These are phyloP conservation scores for Phaeosphaeria sp. DNA, from an alignment of 2,329 filamentous ascomycete species.

Conservation along the genomic window DNA sequence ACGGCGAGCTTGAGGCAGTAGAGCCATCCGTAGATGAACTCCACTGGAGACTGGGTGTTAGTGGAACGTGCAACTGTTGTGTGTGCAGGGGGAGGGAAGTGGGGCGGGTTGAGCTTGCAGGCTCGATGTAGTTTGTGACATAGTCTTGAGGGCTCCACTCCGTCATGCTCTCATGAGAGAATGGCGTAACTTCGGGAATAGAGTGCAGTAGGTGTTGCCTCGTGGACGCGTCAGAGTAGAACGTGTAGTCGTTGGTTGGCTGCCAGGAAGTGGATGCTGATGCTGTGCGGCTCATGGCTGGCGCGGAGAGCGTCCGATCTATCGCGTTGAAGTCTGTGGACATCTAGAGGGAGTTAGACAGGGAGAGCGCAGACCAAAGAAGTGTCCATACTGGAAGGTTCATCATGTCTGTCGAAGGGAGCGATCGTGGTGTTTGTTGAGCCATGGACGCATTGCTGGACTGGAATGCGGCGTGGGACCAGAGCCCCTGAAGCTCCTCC, in stretches of 20 bases:
- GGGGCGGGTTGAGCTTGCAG: conserved; percentile 26
- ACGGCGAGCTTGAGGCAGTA: conserved; percentile 45
- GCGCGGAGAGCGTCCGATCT: conserved; percentile 45
- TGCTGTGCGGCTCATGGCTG: conserved; percentile 38
- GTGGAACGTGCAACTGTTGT: conserved; percentile 36
- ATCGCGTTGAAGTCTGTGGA: conserved; percentile 29
- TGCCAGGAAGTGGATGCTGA: conserved; percentile 33
- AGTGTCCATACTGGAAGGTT: conserved; percentile 41
- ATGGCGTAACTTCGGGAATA: conserved; percentile 28
- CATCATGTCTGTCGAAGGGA: conserved; percentile 34
- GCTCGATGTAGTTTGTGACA: conserved; percentile 38
- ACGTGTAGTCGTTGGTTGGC: conserved; percentile 37
- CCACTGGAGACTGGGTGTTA: conserved; percentile 42
- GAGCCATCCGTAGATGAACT: conserved; percentile 41
- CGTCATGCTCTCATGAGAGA: conserved; percentile 28
- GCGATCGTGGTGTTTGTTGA: conserved; percentile 43
- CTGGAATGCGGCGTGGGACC: conserved; percentile 34
- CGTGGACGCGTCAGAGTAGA: conserved; percentile 35
- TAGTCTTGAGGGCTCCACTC: conserved; percentile 49
- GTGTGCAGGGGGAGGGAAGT: conserved; percentile 26
- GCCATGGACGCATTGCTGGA: conserved; percentile 28
- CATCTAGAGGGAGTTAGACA: conserved; percentile 40
- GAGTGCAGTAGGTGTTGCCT: conserved; percentile 31
- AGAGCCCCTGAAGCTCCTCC: conserved; percentile 43
- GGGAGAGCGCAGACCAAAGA: conserved; percentile 33